Evolutionary conservation across 805 yeast genomes (phyloP), one percentile per base, ranked within the genome.

Genomic region (Ogataea kodamae): DNA sequence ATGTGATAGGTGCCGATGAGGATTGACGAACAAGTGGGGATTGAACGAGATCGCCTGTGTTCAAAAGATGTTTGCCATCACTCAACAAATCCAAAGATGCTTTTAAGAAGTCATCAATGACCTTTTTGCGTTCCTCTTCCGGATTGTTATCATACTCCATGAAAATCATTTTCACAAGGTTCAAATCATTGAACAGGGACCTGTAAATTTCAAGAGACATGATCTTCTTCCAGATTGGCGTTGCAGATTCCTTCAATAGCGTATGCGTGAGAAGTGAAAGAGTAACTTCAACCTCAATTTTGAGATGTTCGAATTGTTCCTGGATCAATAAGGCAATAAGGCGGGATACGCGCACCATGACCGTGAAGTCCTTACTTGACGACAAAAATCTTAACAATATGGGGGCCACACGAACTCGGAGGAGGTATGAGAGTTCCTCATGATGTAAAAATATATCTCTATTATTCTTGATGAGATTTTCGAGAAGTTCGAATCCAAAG

Each of bases 401-500:
- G 0, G 97, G 97, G 2, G 85, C 80, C 0, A 86, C 72, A 37
- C 78, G 72, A 1, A 76, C 70, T 49, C 90, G 66, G 15, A 89
- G 59, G 9, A 88, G 58, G 44, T 69, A 76, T 1, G 78, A 77
- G 21, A 90, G 66, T 48, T 86, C 96, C 1, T 54, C 61, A 43
- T 81, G 87, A 2, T 55, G 35, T 11, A 68, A 55, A 50, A 90
- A 85, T 3, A 78, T 49, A 0, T 50, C 41, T 11, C 67, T 64
- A 49, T 87, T 87, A 51, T 78, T 78, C 9, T 78, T 68, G 19
- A 92, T 58, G 4, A 89, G 69, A 37, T 81, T 81, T 58, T 92
- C 97, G 14, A 92, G 56, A 18, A 90, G 70, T 52, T 90, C 98
- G 33, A 92, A 70, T 0, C 87, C 86, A 39, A 87, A 70, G 28